Evolutionary conservation across 345 rosid species (phyloP).

Genomic region (Punica granatum): DNA sequence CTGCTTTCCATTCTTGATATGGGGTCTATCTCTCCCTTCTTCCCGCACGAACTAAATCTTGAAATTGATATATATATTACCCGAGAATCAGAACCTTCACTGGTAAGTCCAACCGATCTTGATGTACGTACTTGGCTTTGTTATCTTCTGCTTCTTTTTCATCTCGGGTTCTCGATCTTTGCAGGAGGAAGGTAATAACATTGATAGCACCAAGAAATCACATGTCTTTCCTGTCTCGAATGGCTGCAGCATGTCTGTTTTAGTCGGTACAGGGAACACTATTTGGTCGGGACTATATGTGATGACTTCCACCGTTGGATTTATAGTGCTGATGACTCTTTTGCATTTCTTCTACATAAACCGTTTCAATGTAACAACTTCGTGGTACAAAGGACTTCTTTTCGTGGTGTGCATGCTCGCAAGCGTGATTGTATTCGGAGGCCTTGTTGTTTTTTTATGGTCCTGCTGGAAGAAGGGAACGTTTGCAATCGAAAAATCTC

Average conservation of each 20-base stretch:
- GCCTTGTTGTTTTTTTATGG: constrained; percentile 61
- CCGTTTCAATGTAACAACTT: constrained; percentile 30
- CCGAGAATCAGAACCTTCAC: constrained; percentile 54
- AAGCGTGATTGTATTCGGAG: constrained; percentile 61
- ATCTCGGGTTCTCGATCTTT: not conserved
- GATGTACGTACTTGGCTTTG: not conserved
- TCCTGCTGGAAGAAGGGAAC: constrained; percentile 44
- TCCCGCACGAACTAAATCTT: constrained; percentile 41
- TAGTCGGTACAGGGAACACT: constrained; percentile 76
- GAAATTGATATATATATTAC: constrained; percentile 57
- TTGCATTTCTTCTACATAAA: constrained; percentile 52
- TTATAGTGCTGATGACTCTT: constrained; percentile 33
- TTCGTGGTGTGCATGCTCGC: constrained; percentile 57
- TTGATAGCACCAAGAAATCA: constrained; percentile 17
- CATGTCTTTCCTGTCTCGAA: constrained; percentile 24
- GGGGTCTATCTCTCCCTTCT: constrained; percentile 48
- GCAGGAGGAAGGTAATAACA: constrained; percentile 79
- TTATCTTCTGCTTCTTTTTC: not conserved
- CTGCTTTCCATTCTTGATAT: constrained; percentile 51
- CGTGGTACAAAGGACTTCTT: constrained; percentile 89
- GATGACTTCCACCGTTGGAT: constrained; percentile 46
- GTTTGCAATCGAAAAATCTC: constrained; percentile 13
- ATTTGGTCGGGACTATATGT: constrained; percentile 70
- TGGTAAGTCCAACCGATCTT: constrained; percentile 27
- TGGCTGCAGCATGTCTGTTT: constrained; percentile 47